Conservation (phyloP, 2,329 filamentous ascomycete genomes). For the Fusarium algeriense region DNA sequence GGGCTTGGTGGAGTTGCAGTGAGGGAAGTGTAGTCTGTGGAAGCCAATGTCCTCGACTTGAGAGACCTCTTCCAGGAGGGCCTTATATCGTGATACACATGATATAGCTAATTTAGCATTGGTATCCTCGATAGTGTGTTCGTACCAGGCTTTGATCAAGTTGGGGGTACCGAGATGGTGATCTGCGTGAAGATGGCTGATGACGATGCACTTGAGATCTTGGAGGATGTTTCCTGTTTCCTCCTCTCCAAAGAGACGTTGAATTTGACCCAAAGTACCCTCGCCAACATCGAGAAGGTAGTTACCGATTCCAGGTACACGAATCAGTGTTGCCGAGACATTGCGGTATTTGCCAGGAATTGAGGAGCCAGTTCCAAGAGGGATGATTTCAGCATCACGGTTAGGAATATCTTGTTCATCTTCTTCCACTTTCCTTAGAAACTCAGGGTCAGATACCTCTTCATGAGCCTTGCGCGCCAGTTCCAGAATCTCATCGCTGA, state of each 20-base stretch:
- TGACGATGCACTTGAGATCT: conserved; percentile 86
- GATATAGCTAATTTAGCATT: conserved; percentile 71
- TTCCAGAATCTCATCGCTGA: conserved; percentile 59
- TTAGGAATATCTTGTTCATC: conserved; percentile 75
- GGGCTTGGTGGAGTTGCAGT: conserved; percentile 36
- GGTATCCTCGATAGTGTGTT: conserved; percentile 57
- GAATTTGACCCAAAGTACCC: conserved; percentile 89
- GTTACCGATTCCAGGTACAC: conserved; percentile 86
- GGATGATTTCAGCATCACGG: conserved; percentile 83
- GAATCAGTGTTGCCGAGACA: conserved; percentile 87
- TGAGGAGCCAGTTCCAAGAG: conserved; percentile 92
- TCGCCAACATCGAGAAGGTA: conserved; percentile 94
- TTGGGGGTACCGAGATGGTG: conserved; percentile 90
- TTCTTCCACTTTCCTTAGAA: conserved; percentile 63
- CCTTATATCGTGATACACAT: conserved; percentile 77
- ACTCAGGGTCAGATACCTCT: conserved; percentile 57
- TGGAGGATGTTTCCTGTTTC: conserved; percentile 78
- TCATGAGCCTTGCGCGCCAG: conserved; percentile 64
- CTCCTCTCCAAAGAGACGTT: conserved; percentile 75
- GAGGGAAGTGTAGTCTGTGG: conserved; percentile 59
- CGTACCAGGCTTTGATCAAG: conserved; percentile 86
- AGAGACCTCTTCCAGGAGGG: conserved; percentile 84
- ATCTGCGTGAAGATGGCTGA: conserved; percentile 96
- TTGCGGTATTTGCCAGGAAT: conserved; percentile 94
- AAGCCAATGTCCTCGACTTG: conserved; percentile 82